phyloP scores from a whole-genome alignment of 768 basidiomycete species.

The Trametes cingulata region DNA sequence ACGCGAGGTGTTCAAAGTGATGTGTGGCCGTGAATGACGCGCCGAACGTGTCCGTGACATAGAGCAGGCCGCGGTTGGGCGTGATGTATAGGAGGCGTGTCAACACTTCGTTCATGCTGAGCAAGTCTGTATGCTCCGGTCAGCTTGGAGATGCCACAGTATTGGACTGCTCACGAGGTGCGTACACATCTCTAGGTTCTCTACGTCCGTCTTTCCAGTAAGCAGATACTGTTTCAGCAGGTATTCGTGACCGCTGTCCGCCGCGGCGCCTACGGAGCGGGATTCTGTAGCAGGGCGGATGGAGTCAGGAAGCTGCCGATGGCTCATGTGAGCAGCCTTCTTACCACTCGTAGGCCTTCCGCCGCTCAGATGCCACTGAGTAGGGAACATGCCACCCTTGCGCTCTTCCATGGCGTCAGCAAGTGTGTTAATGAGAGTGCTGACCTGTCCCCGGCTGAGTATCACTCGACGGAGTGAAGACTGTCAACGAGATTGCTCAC shows the following conservation, averaged over 20 bases:
- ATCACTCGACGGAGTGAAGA: not conserved
- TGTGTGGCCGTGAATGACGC: slow-evolving; percentile 43
- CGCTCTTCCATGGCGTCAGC: slow-evolving; percentile 43
- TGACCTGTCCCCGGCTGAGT: slow-evolving; percentile 38
- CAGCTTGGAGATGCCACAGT: not conserved
- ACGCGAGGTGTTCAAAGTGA: slow-evolving; percentile 71
- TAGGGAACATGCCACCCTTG: slow-evolving; percentile 66
- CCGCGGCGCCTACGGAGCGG: slow-evolving; percentile 62
- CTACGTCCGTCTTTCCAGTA: slow-evolving; percentile 60
- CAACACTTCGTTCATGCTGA: slow-evolving; percentile 60
- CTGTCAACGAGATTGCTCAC: slow-evolving; percentile 36
- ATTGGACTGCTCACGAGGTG: not conserved
- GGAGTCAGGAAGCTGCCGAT: not conserved
- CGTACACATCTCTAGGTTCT: slow-evolving; percentile 68
- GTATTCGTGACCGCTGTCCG: slow-evolving; percentile 80
- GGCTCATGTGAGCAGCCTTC: slow-evolving; percentile 23
- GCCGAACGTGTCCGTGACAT: slow-evolving; percentile 56
- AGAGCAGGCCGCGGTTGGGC: slow-evolving; percentile 63
- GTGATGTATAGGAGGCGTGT: slow-evolving; percentile 68
- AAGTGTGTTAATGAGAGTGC: slow-evolving; percentile 50
- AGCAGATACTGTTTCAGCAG: slow-evolving; percentile 73
- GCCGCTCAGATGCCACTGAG: slow-evolving; percentile 51
- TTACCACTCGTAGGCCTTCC: slow-evolving; percentile 50
- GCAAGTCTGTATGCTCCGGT: slow-evolving; percentile 47
- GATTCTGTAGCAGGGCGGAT: not conserved